These are phyloP conservation scores for Puccinellia tenuiflora DNA, from an alignment of 176 grass and related monocot genomes.

Conservation along the genomic window DNA sequence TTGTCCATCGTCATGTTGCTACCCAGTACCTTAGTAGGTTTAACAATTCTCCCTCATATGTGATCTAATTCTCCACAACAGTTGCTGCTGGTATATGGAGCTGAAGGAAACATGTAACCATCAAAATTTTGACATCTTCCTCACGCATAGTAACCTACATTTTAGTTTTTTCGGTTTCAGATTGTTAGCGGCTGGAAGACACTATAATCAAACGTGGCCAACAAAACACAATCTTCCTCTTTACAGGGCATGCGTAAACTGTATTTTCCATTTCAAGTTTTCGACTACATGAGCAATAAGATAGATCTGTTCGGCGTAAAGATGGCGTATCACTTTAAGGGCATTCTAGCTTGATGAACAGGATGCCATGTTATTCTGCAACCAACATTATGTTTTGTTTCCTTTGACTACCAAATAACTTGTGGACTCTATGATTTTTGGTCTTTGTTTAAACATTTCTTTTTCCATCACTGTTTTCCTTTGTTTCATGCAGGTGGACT, in stretches of 20 bases:
- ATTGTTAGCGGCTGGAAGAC: neutral
- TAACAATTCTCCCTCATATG: neutral
- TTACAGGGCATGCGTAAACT: neutral
- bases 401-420: neutral
- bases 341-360: neutral
- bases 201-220: neutral
- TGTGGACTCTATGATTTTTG: neutral
- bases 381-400: neutral
- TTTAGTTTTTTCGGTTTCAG: neutral
- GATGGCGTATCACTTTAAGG: neutral
- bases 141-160: neutral
- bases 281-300: neutral
- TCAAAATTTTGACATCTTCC: neutral
- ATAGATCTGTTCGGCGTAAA: neutral
- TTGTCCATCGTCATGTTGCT: neutral
- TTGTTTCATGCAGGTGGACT: slow-evolving; percentile 66
- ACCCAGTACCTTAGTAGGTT: no score
- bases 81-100: neutral
- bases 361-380: neutral
- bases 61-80: neutral
- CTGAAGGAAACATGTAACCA: neutral
- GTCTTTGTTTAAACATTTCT: neutral
- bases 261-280: neutral
- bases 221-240: neutral
- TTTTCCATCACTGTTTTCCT: slow-evolving; percentile 27